A percentile compares a stretch with the other conserved stretches of the same genome.
phyloP scores from a whole-genome alignment of 2,329 filamentous ascomycete genomes.

The Colletotrichum sansevieriae region DNA sequence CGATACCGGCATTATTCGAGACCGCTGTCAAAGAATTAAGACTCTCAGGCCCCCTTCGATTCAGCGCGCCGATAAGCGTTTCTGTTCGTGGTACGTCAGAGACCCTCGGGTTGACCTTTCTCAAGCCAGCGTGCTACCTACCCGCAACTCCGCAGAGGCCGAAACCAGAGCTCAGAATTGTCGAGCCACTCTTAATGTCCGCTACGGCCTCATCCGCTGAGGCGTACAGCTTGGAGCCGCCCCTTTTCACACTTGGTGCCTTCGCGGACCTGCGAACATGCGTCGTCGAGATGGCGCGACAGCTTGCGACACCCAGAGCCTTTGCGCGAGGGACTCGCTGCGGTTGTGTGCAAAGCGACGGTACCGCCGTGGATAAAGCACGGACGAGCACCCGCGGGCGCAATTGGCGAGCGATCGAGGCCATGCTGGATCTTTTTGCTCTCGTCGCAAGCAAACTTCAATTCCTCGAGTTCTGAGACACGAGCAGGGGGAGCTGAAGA shows the following conservation, averaged over 20 bases:
- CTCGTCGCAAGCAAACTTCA: not conserved
- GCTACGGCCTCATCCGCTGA: conserved; percentile 77
- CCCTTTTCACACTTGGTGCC: conserved; percentile 44
- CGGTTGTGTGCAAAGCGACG: conserved; percentile 27
- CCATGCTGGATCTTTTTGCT: conserved; percentile 8
- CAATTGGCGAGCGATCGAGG: conserved; percentile 32
- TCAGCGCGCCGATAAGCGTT: conserved; percentile 78
- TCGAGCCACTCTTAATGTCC: conserved; percentile 78
- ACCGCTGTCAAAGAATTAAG: conserved; percentile 80
- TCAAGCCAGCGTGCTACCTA: conserved; percentile 49
- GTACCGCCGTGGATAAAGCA: conserved; percentile 17
- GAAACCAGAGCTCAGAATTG: conserved; percentile 82
- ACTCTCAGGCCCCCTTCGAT: conserved; percentile 68
- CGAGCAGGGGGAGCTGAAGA: not conserved
- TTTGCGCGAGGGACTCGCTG: conserved; percentile 36
- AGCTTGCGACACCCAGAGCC: conserved; percentile 13
- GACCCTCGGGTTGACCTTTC: not conserved
- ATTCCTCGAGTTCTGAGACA: not conserved
- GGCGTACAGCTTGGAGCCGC: conserved; percentile 61
- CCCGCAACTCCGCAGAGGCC: conserved; percentile 84
- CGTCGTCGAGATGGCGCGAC: conserved; percentile 33
- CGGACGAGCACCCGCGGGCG: conserved; percentile 37
- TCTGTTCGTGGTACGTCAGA: conserved; percentile 56
- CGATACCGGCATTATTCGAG: conserved; percentile 83
- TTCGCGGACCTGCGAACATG: conserved; percentile 24